These are phyloP conservation scores for Exserohilum turcica DNA, from an alignment of 2,329 filamentous ascomycete species.

Conservation along the genomic window DNA sequence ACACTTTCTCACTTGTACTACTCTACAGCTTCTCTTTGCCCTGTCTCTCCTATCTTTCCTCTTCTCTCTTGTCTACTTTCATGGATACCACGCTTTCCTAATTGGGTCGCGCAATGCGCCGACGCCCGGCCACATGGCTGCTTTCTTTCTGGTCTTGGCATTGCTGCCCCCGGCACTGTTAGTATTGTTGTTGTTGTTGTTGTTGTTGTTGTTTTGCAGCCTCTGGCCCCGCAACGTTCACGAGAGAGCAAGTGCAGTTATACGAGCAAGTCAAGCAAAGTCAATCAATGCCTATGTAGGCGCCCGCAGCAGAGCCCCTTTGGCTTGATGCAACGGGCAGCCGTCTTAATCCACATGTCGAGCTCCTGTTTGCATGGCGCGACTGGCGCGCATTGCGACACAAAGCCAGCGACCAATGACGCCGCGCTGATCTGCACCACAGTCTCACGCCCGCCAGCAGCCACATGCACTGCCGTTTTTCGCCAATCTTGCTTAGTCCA, in stretches of 20 bases:
- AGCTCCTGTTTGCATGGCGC: slow-evolving; percentile 27
- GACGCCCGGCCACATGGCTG: slow-evolving; percentile 14
- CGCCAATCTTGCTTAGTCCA: slow-evolving; percentile 31
- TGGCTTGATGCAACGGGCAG: slow-evolving; percentile 26
- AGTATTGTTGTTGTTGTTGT: too few relatives aligned
- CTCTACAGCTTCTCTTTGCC: slow-evolving; percentile 14
- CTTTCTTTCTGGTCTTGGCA: slow-evolving; percentile 25
- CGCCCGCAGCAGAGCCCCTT: slow-evolving; percentile 28
- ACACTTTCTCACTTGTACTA: slow-evolving; percentile 42
- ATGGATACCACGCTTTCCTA: slow-evolving; percentile 28
- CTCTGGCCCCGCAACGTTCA: slow-evolving; percentile 27
- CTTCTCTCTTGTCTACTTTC: slow-evolving; percentile 19
- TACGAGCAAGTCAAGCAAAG: slow-evolving; percentile 46
- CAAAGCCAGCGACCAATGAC: slow-evolving; percentile 36
- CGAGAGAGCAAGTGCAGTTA: slow-evolving; percentile 28
- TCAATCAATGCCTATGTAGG: slow-evolving; percentile 42
- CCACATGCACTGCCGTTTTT: slow-evolving; percentile 45
- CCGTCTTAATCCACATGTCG: slow-evolving; percentile 23
- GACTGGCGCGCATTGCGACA: slow-evolving; percentile 18
- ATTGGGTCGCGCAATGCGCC: slow-evolving; percentile 27
- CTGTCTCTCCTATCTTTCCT: too few relatives aligned
- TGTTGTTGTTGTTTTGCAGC: slow-evolving; percentile 25
- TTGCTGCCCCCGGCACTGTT: too few relatives aligned
- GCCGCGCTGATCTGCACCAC: slow-evolving; percentile 41
- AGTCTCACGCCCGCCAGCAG: slow-evolving; percentile 27